Percentiles rank a stretch among this genome's conserved stretches.
These are phyloP conservation scores for Mortierella sp. DNA, from an alignment of 371 early-diverging fungal species.

Conservation along the genomic window DNA sequence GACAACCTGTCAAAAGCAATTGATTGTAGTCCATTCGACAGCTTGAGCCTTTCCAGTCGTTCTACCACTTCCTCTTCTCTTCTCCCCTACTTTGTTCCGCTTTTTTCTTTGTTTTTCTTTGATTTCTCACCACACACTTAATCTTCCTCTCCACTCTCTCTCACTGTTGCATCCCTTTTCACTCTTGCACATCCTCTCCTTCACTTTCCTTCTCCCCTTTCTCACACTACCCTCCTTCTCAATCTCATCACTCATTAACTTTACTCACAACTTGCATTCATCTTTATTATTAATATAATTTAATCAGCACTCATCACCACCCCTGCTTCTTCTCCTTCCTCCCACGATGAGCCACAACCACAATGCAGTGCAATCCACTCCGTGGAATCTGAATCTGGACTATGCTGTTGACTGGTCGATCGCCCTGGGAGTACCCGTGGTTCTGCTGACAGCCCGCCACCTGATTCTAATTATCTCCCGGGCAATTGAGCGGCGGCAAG, in stretches of 20 bases:
- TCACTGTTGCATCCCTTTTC: background rate
- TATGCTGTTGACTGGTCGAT: slow-evolving; percentile 50
- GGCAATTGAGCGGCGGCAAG: slow-evolving; percentile 1
- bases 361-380: slow-evolving; percentile 20
- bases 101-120: background rate
- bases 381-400: slow-evolving; percentile 49
- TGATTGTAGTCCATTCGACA: no score
- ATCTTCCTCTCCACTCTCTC: background rate
- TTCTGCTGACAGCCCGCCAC: slow-evolving; percentile 33
- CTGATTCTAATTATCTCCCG: background rate
- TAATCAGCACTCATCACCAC: background rate
- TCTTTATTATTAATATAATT: background rate
- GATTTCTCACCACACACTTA: no score
- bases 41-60: background rate
- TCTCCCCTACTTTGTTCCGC: slow-evolving; percentile 15
- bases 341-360: slow-evolving; percentile 27
- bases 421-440: slow-evolving; percentile 28
- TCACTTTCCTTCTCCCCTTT: background rate
- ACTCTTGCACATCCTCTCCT: background rate
- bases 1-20: slow-evolving; percentile 8
- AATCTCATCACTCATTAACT: background rate
- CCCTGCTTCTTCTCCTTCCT: background rate
- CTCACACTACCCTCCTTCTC: background rate
- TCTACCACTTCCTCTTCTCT: background rate
- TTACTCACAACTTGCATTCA: background rate